Base-by-base conservation (phyloP, 352 stramenopile genomes). In the Ophiocytium majus region DNA sequence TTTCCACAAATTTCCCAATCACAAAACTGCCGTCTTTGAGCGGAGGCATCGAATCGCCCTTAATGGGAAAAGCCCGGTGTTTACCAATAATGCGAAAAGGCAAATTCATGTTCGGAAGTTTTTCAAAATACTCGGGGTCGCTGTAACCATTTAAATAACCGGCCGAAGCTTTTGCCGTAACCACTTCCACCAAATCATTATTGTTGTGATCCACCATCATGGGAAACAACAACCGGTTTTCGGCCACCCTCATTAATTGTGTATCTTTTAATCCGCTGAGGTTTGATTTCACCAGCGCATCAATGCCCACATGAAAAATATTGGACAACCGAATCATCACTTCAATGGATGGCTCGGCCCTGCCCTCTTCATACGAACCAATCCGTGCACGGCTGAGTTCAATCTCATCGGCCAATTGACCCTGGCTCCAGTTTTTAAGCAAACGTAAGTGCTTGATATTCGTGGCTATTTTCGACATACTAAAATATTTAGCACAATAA, bases 61-160 rank as follows among this genome's bases (percentile, higher is more conserved):
- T 71, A 71, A 71, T 71, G 28, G 57, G 57, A 71, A 71, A 71
- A 71, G 57, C 57, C 19, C 57, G 57, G 57, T 71, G 57, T 71
- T 71, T 71, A 28, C 57, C 57, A 23, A 28, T 71, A 23, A 28
- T 23, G 23, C 23, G 28, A 71, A 71, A 71, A 23, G 57, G 57
- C 57, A 71, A 71, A 23, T 71, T 71, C 57, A 71, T 71, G 23
- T 71, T 23, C 57, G 57, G 57, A 28, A 71, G 57, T 23, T 28
- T 23, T 71, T 71, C 57, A 28, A 71, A 23, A 28, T 71, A 71
- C 28, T 71, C 57, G 23, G 57, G 57, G 28, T 71, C 57, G 57
- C 19, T 23, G 28, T 71, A 71, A 71, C 57, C 57, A 71, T 28
- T 23, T 28, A 71, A 23, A 71, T 71, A 71, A 71, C 57, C 57